Evolutionary conservation across 306 rosid species (phyloP).

Genomic region (Sicyos baderoa): DNA sequence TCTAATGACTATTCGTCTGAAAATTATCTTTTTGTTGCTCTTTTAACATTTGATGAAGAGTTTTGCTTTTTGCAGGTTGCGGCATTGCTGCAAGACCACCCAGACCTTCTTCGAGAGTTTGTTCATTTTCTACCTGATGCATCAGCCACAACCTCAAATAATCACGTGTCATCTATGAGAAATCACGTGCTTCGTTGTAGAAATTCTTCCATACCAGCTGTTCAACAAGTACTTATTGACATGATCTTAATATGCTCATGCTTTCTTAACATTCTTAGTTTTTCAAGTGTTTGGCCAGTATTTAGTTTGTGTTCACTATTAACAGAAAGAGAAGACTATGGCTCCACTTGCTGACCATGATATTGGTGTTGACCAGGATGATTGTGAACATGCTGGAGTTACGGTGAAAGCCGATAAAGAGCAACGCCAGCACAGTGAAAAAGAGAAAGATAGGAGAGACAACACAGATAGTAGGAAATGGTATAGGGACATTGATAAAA

Average conservation of each 20-base stretch:
- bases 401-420: slow-evolving; percentile 56
- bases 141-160: slow-evolving; percentile 60
- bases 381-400: slow-evolving; percentile 65
- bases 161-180: slow-evolving; percentile 41
- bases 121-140: slow-evolving; percentile 84
- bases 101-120: slow-evolving; percentile 81
- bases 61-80: slow-evolving; percentile 52
- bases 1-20: not conserved
- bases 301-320: slow-evolving; percentile 39
- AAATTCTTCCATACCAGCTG: slow-evolving; percentile 46
- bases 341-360: slow-evolving; percentile 53
- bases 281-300: slow-evolving; percentile 17
- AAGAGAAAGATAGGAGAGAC: slow-evolving; percentile 30
- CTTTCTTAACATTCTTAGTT: slow-evolving; percentile 11
- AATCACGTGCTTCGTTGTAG: slow-evolving; percentile 67
- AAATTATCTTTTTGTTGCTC: slow-evolving; percentile 15
- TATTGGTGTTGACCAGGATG: slow-evolving; percentile 63
- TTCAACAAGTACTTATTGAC: slow-evolving; percentile 50
- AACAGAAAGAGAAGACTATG: slow-evolving; percentile 59
- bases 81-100: slow-evolving; percentile 59
- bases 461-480: slow-evolving; percentile 50
- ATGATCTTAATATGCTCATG: slow-evolving; percentile 26
- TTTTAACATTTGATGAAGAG: not conserved
- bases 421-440: slow-evolving; percentile 50
- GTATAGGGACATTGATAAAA: slow-evolving; percentile 58